Evolutionary conservation across 2,329 filamentous ascomycete species (phyloP).

Genomic region (Hirsutella minnesotensis): DNA sequence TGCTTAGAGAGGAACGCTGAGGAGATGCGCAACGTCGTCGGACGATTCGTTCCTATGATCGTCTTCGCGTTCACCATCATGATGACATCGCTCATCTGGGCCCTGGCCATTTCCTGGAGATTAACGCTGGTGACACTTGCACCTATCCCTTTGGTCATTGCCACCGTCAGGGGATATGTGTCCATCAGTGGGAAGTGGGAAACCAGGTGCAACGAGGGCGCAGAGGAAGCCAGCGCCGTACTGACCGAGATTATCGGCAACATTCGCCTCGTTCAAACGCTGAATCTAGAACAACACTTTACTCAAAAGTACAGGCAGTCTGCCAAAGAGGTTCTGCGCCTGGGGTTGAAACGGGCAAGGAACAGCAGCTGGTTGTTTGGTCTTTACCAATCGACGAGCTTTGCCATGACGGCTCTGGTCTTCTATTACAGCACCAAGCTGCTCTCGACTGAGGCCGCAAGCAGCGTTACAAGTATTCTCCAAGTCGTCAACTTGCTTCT

Average conservation of each 20-base stretch:
- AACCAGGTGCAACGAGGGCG: slow-evolving; percentile 48
- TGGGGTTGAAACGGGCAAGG: slow-evolving; percentile 54
- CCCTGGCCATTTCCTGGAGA: slow-evolving; percentile 64
- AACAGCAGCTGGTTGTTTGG: slow-evolving; percentile 65
- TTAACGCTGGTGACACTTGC: slow-evolving; percentile 66
- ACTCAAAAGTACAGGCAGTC: slow-evolving; percentile 45
- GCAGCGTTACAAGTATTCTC: slow-evolving; percentile 48
- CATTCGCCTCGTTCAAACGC: slow-evolving; percentile 63
- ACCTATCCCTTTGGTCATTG: slow-evolving; percentile 55
- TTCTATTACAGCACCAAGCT: slow-evolving; percentile 73
- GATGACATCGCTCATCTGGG: slow-evolving; percentile 59
- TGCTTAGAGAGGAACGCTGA: slow-evolving; percentile 73
- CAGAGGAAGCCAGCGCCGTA: slow-evolving; percentile 40
- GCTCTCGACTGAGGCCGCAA: slow-evolving; percentile 33
- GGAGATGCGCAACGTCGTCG: slow-evolving; percentile 74
- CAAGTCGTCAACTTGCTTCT: slow-evolving; percentile 72
- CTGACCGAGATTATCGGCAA: slow-evolving; percentile 68
- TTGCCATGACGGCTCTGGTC: slow-evolving; percentile 64
- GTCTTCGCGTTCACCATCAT: slow-evolving; percentile 59
- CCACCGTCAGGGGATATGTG: slow-evolving; percentile 53
- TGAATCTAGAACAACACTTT: slow-evolving; percentile 67
- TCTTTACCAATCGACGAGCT: slow-evolving; percentile 59
- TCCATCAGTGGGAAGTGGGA: slow-evolving; percentile 62
- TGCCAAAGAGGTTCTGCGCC: slow-evolving; percentile 36
- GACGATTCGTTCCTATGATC: slow-evolving; percentile 61